Percentiles rank a stretch among this genome's conserved stretches.
These are phyloP conservation scores for Linnemannia elongata DNA, from an alignment of 192 early-diverging fungal species.

Conservation along the genomic window DNA sequence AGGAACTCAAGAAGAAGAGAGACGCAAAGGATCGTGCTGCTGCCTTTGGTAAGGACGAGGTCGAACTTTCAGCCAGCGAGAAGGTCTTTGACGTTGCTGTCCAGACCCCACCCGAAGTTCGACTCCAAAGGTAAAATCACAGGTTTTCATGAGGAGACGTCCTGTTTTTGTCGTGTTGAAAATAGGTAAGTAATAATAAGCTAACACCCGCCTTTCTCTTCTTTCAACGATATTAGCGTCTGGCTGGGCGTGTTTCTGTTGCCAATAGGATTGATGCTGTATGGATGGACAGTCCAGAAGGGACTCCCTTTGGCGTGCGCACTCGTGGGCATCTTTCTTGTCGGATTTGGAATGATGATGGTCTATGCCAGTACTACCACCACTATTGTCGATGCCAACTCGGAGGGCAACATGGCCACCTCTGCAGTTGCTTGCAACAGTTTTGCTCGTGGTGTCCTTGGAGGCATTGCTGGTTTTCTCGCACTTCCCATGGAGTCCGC, in stretches of 20 bases:
- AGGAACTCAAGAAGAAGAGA: conserved; percentile 27
- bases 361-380: conserved; percentile 45
- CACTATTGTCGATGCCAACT: conserved; percentile 47
- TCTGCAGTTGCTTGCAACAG: conserved; percentile 51
- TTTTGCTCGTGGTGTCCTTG: conserved; percentile 44
- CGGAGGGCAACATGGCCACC: conserved; percentile 43
- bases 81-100: conserved; percentile 25
- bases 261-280: conserved; percentile 43
- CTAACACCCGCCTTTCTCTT: neutral
- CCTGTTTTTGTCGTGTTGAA: neutral
- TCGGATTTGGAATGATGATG: conserved; percentile 53
- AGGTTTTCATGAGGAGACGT: too few relatives aligned
- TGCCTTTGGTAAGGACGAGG: neutral
- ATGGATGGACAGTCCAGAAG: conserved; percentile 48
- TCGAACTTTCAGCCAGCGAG: neutral
- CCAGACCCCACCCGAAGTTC: conserved; percentile 41
- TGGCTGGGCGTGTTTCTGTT: conserved; percentile 45
- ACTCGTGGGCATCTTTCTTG: conserved; percentile 30
- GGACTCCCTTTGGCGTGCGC: conserved; percentile 14
- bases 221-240: conserved; percentile 21
- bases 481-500: conserved; percentile 24
- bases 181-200: neutral
- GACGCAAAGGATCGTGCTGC: conserved; percentile 30
- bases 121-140: conserved; percentile 39
- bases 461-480: conserved; percentile 30